Evolutionary conservation across 495 filamentous ascomycete species (phyloP).

Genomic region (Opeltia flavorubescens): DNA sequence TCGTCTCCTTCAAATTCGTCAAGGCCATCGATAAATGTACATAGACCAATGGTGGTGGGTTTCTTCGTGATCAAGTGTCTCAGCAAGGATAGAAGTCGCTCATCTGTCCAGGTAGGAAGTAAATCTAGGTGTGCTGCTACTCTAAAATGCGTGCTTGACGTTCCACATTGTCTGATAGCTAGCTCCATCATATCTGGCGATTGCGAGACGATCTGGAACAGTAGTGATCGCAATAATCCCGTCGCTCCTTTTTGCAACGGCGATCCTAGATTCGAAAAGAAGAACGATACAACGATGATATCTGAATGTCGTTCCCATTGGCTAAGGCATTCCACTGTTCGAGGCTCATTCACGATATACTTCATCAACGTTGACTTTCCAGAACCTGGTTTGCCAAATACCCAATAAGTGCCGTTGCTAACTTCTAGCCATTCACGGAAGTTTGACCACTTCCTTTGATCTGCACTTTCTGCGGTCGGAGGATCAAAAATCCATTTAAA

Average conservation of each 20-base stretch:
- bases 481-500: conserved; percentile 22
- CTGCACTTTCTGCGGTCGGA: neutral
- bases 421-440: conserved; percentile 23
- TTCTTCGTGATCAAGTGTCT: conserved; percentile 2
- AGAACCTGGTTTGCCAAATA: conserved; percentile 28
- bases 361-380: conserved; percentile 35
- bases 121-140: neutral
- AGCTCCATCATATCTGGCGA: neutral
- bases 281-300: conserved; percentile 17
- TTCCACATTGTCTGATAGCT: neutral
- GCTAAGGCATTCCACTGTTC: conserved; percentile 2
- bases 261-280: conserved; percentile 19
- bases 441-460: conserved; percentile 7
- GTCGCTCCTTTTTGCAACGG: conserved; percentile 12
- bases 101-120: conserved; percentile 4
- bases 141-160: neutral
- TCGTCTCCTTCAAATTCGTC: conserved; percentile 23
- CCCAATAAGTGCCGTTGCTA: conserved; percentile 22
- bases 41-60: conserved; percentile 14
- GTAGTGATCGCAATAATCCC: conserved; percentile 21
- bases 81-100: conserved; percentile 4
- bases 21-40: conserved; percentile 34
- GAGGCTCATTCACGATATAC: conserved; percentile 13
- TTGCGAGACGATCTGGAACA: conserved; percentile 18
- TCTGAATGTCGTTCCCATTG: conserved; percentile 10